phyloP scores from a whole-genome alignment of 257 asterid species.

The Echites panduratus region DNA sequence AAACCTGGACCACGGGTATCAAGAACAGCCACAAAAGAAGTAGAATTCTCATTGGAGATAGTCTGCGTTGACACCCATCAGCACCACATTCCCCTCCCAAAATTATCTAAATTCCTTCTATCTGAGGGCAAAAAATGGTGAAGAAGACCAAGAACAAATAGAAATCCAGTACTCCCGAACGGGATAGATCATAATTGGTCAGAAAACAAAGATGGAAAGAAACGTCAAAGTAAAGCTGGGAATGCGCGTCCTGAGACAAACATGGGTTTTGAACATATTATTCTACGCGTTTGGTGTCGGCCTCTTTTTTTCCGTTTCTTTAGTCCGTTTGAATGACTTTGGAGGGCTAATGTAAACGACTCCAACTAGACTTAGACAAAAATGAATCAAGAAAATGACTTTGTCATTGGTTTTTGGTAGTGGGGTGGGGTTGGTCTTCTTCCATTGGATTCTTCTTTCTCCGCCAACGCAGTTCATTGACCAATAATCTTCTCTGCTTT shows the following conservation, averaged over 20 bases:
- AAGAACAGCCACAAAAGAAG: constrained; percentile 36
- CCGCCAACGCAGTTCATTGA: background rate
- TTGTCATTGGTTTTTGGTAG: background rate
- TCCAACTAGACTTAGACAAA: no score
- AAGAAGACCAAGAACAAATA: background rate
- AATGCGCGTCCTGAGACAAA: background rate
- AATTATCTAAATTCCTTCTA: background rate
- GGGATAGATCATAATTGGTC: background rate
- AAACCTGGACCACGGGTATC: constrained; percentile 22
- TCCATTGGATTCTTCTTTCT: background rate
- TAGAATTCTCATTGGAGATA: constrained; percentile 42
- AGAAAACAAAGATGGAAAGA: background rate
- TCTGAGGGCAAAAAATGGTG: background rate
- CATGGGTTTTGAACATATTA: background rate
- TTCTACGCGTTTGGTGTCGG: background rate
- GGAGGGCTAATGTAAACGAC: background rate
- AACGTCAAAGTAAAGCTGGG: background rate
- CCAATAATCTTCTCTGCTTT: background rate
- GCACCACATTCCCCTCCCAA: background rate
- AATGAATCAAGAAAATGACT: background rate
- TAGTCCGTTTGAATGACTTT: background rate
- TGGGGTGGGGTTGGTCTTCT: background rate
- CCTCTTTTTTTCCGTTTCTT: background rate
- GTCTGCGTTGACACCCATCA: constrained; percentile 25
- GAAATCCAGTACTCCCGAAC: background rate